phyloP scores from a whole-genome alignment of 2,329 filamentous ascomycete species.

The Escovopsis sp. region DNA sequence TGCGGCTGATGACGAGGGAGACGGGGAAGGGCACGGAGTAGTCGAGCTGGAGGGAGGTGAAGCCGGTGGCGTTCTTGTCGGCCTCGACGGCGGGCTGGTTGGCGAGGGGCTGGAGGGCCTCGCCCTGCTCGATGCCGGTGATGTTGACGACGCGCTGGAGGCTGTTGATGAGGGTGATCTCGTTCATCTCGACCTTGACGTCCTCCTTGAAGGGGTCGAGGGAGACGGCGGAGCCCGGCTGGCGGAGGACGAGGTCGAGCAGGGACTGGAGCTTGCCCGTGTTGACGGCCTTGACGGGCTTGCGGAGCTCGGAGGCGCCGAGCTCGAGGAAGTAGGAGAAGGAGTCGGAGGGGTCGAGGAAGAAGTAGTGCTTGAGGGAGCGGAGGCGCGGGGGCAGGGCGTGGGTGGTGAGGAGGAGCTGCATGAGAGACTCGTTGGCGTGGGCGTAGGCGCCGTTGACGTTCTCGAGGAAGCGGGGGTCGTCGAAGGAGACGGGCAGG shows the following conservation, averaged over 20 bases:
- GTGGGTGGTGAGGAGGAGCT: slow-evolving; percentile 82
- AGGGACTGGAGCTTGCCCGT: slow-evolving; percentile 86
- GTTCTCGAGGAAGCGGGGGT: slow-evolving; percentile 83
- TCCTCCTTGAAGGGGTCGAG: slow-evolving; percentile 97
- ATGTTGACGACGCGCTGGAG: slow-evolving; percentile 94
- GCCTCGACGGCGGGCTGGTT: slow-evolving; percentile 50
- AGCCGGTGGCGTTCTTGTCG: slow-evolving; percentile 77
- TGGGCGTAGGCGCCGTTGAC: slow-evolving; percentile 91
- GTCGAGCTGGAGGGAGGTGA: slow-evolving; percentile 85
- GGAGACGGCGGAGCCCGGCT: slow-evolving; percentile 84
- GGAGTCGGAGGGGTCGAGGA: slow-evolving; percentile 93
- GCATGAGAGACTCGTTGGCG: slow-evolving; percentile 84
- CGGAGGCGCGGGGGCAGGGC: slow-evolving; percentile 72
- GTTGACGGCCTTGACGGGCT: slow-evolving; percentile 78
- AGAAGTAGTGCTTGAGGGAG: slow-evolving; percentile 97
- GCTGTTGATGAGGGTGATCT: slow-evolving; percentile 81
- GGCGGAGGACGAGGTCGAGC: slow-evolving; percentile 89
- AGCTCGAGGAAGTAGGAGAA: slow-evolving; percentile 97
- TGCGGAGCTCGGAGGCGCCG: slow-evolving; percentile 74
- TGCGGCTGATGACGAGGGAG: slow-evolving; percentile 86
- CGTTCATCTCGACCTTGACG: slow-evolving; percentile 94
- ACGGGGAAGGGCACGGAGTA: slow-evolving; percentile 91
- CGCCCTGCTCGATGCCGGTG: slow-evolving; percentile 83
- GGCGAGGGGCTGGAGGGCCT: slow-evolving; percentile 59
- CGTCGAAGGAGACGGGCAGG: slow-evolving; percentile 84